Evolutionary conservation across 129 eudicot genomes (phyloP).

Genomic region (Chrysanthemum lavandulifolium): DNA sequence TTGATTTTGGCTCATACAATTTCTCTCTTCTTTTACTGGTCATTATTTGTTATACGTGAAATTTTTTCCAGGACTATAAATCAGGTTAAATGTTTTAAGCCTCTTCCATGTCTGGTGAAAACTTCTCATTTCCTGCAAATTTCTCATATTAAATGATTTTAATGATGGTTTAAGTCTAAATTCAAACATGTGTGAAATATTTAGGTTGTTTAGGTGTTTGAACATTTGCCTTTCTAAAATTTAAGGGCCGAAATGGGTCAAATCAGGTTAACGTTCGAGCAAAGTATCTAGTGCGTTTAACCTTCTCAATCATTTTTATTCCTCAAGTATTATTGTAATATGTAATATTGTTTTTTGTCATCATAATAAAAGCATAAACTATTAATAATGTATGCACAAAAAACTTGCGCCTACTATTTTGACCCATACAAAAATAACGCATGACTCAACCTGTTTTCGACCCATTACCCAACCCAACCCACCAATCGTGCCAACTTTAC

Average conservation of each 20-base stretch:
- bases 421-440: too few species aligned
- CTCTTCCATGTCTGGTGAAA: neutral
- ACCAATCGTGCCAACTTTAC: neutral
- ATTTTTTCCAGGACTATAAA: neutral
- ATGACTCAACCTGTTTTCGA: neutral
- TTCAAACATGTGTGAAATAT: too few species aligned
- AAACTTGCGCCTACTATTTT: too few species aligned
- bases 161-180: too few species aligned
- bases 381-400: too few species aligned
- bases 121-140: neutral
- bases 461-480: neutral
- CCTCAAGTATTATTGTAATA: too few species aligned
- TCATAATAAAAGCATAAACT: neutral
- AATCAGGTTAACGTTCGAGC: neutral
- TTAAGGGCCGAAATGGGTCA: neutral
- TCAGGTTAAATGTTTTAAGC: neutral
- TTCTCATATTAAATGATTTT: too few species aligned
- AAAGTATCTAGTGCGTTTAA: neutral
- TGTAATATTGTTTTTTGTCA: neutral
- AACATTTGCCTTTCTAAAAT: too few species aligned
- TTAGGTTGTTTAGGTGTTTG: too few species aligned
- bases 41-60: neutral
- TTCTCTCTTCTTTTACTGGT: neutral
- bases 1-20: neutral
- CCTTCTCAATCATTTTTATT: neutral